phyloP scores from a whole-genome alignment of 2,329 filamentous ascomycete genomes.

The Xylaria sp. region DNA sequence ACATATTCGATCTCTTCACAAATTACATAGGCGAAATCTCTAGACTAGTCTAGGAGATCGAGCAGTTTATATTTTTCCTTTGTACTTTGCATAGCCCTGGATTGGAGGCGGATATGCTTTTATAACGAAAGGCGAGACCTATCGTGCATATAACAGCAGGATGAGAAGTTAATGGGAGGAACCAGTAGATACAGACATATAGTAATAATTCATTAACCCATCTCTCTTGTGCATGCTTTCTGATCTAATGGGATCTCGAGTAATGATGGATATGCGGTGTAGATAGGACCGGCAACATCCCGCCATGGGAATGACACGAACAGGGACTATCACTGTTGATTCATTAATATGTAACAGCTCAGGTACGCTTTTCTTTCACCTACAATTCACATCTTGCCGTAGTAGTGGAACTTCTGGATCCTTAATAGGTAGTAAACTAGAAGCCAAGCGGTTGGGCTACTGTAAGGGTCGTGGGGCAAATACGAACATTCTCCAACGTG shows the following conservation, averaged over 20 bases:
- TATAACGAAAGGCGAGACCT: conserved; percentile 32
- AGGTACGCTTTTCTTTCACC: neutral
- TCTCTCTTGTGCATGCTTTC: neutral
- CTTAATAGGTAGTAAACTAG: conserved; percentile 17
- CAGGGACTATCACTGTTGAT: neutral
- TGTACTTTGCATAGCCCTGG: conserved; percentile 37
- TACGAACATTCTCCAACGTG: conserved; percentile 33
- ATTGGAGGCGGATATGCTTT: conserved; percentile 25
- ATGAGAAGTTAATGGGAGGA: conserved; percentile 25
- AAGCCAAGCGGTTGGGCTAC: conserved; percentile 24
- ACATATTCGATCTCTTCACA: conserved; percentile 32
- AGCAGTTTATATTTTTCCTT: conserved; percentile 35
- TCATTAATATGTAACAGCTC: neutral
- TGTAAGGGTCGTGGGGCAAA: conserved; percentile 26
- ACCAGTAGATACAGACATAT: conserved; percentile 29
- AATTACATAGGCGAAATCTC: conserved; percentile 27
- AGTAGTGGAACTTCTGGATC: conserved; percentile 21
- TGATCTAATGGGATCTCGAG: neutral
- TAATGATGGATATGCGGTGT: neutral
- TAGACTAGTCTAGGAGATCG: conserved; percentile 32
- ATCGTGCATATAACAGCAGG: conserved; percentile 25
- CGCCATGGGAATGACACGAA: neutral
- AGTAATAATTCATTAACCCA: conserved; percentile 33
- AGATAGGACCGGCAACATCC: neutral
- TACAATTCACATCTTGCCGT: neutral